Evolutionary conservation across 106 monocot species (phyloP).

Genomic region (Vanilla planifolia): DNA sequence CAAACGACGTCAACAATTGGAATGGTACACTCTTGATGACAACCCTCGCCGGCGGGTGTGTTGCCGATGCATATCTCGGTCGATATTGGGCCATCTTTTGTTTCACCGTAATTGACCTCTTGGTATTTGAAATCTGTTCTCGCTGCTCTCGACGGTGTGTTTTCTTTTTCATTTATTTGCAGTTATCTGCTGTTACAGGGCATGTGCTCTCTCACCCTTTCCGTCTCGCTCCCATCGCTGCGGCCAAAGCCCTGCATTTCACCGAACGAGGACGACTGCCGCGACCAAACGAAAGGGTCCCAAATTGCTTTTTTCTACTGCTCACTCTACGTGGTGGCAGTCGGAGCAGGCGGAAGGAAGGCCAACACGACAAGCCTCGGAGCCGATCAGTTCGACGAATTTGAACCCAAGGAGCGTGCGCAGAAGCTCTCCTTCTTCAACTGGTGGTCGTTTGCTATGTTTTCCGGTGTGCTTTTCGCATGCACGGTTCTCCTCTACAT

Average conservation of each 20-base stretch:
- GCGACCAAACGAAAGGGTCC: slow-evolving; percentile 21
- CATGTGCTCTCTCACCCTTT: slow-evolving; percentile 51
- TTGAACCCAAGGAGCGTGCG: slow-evolving; percentile 50
- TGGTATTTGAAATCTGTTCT: too few species aligned
- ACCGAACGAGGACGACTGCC: slow-evolving; percentile 13
- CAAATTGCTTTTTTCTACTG: slow-evolving; percentile 66
- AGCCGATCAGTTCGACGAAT: slow-evolving; percentile 86
- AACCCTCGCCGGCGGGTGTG: too few species aligned
- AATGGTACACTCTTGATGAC: too few species aligned
- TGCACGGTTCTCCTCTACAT: slow-evolving; percentile 64
- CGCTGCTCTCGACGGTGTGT: too few species aligned
- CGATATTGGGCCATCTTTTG: too few species aligned
- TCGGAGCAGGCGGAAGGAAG: slow-evolving; percentile 75
- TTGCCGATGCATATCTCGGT: too few species aligned
- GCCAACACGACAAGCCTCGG: slow-evolving; percentile 91
- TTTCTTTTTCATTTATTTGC: too few species aligned
- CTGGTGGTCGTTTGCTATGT: slow-evolving; percentile 98
- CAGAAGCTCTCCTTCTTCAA: slow-evolving; percentile 97
- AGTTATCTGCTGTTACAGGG: slow-evolving; percentile 30
- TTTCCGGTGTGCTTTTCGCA: slow-evolving; percentile 71
- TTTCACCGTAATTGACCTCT: too few species aligned
- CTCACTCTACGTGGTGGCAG: slow-evolving; percentile 65
- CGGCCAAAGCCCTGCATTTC: slow-evolving; percentile 48
- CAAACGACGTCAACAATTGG: too few species aligned
- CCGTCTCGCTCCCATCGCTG: slow-evolving; percentile 57